These are phyloP conservation scores for Choricystis sp. DNA, from an alignment of 139 green algal species.

Conservation along the genomic window DNA sequence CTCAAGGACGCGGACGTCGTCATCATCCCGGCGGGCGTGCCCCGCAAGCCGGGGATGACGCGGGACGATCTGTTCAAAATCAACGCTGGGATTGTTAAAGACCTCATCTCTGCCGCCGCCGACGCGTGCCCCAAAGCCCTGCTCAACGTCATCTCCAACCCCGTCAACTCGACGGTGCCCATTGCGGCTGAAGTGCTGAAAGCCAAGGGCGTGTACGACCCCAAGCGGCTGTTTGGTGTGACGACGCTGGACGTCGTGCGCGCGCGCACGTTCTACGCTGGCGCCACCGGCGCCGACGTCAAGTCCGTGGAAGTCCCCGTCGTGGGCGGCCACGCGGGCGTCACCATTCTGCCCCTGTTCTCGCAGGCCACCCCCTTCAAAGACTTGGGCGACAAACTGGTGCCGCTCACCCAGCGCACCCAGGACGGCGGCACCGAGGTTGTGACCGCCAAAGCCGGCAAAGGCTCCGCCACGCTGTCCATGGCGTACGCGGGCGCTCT, in stretches of 20 bases:
- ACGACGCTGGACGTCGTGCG: conserved; percentile 77
- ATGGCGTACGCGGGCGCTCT: conserved; percentile 96
- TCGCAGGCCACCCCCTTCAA: conserved; percentile 69
- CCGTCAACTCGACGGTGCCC: conserved; percentile 83
- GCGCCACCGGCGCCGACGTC: conserved; percentile 36
- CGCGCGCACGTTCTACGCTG: conserved; percentile 92
- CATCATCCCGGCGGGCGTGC: conserved; percentile 85
- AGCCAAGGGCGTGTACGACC: conserved; percentile 51
- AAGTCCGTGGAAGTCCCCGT: conserved; percentile 85
- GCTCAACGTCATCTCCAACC: conserved; percentile 82
- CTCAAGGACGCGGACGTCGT: conserved; percentile 62
- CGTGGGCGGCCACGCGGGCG: conserved; percentile 88
- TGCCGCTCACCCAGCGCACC: conserved; percentile 89
- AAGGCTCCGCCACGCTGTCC: conserved; percentile 68
- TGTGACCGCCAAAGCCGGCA: conserved; percentile 79
- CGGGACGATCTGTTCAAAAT: conserved; percentile 98
- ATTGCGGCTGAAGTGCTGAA: conserved; percentile 75
- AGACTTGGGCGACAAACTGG: conserved; percentile 44
- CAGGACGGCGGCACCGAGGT: conserved; percentile 99
- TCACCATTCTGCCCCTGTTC: conserved; percentile 98
- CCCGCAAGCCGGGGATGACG: conserved; percentile 98
- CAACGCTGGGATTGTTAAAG: conserved; percentile 77
- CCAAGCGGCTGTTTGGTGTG: conserved; percentile 55
- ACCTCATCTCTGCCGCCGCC: neutral
- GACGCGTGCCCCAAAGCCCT: conserved; percentile 15